Evolutionary conservation across 2,329 filamentous ascomycete genomes (phyloP).

Genomic region (Clarireedia monteithiana): DNA sequence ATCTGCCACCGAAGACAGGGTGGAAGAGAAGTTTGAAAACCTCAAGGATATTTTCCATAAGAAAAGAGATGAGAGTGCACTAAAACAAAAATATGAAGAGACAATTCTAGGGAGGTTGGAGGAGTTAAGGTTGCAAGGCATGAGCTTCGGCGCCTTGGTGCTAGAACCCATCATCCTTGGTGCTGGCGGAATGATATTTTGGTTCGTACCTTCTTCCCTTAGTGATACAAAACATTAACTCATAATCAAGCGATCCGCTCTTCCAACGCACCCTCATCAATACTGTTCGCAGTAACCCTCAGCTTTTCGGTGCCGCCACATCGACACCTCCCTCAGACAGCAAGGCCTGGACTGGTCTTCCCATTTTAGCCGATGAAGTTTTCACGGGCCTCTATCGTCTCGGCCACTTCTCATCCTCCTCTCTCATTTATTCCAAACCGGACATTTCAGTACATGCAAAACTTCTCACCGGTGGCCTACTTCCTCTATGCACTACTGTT

Average conservation of each 20-base stretch:
- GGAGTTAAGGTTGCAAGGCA: slow-evolving; percentile 44
- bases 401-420: slow-evolving; percentile 61
- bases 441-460: slow-evolving; percentile 81
- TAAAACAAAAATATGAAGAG: slow-evolving; percentile 45
- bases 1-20: slow-evolving; percentile 11
- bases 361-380: slow-evolving; percentile 78
- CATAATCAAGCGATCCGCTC: slow-evolving; percentile 57
- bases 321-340: slow-evolving; percentile 13
- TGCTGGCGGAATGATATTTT: slow-evolving; percentile 77
- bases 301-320: slow-evolving; percentile 8
- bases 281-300: slow-evolving; percentile 51
- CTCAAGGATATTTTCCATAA: slow-evolving; percentile 56
- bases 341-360: slow-evolving; percentile 61
- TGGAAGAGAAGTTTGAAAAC: slow-evolving; percentile 27
- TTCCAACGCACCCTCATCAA: slow-evolving; percentile 68
- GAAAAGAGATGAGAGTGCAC: slow-evolving; percentile 36
- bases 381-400: slow-evolving; percentile 82
- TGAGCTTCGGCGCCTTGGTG: slow-evolving; percentile 68
- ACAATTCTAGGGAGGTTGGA: slow-evolving; percentile 52
- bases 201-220: slow-evolving; percentile 39
- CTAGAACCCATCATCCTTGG: slow-evolving; percentile 76
- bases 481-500: slow-evolving; percentile 70
- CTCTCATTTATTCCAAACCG: slow-evolving; percentile 58
- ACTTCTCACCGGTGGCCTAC: slow-evolving; percentile 69
- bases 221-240: background rate